Conservation (phyloP, 1,284 basidiomycete genomes). For the Anthracocystis walkeri region DNA sequence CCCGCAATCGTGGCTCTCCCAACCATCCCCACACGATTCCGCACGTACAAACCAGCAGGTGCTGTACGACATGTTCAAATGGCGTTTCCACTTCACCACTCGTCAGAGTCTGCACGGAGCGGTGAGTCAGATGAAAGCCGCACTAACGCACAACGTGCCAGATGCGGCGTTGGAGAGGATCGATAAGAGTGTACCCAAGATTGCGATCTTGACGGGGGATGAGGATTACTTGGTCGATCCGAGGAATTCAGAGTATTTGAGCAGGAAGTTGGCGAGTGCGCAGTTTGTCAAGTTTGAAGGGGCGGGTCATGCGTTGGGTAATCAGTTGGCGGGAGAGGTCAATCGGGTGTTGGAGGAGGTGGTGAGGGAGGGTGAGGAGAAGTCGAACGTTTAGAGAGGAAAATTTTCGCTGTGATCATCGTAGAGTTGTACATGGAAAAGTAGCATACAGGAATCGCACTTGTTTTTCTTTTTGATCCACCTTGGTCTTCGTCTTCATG, state of each 20-base stretch:
- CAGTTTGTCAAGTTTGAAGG: constrained; percentile 77
- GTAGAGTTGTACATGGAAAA: background rate
- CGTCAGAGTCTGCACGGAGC: constrained; percentile 77
- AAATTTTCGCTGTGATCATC: too few relatives aligned
- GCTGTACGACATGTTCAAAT: constrained; percentile 70
- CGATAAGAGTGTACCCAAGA: constrained; percentile 74
- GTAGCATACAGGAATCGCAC: constrained; percentile 8
- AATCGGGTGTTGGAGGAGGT: constrained; percentile 44
- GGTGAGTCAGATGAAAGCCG: constrained; percentile 81
- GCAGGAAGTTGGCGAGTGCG: constrained; percentile 77
- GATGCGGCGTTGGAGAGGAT: constrained; percentile 75
- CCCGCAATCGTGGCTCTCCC: constrained; percentile 74
- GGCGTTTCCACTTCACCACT: constrained; percentile 75
- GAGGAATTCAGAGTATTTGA: constrained; percentile 75
- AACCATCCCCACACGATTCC: constrained; percentile 44
- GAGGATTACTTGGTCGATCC: constrained; percentile 78
- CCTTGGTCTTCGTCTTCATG: background rate
- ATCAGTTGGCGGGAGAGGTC: constrained; percentile 71
- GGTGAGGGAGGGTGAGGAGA: constrained; percentile 24
- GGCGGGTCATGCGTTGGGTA: constrained; percentile 78
- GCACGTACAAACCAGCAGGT: constrained; percentile 51
- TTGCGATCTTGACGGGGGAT: constrained; percentile 81
- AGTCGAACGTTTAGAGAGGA: background rate
- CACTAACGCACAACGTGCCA: constrained; percentile 77
- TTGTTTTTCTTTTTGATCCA: background rate